Conservation (phyloP, 2,329 filamentous ascomycete genomes). For the Harringtonia aguacate region DNA sequence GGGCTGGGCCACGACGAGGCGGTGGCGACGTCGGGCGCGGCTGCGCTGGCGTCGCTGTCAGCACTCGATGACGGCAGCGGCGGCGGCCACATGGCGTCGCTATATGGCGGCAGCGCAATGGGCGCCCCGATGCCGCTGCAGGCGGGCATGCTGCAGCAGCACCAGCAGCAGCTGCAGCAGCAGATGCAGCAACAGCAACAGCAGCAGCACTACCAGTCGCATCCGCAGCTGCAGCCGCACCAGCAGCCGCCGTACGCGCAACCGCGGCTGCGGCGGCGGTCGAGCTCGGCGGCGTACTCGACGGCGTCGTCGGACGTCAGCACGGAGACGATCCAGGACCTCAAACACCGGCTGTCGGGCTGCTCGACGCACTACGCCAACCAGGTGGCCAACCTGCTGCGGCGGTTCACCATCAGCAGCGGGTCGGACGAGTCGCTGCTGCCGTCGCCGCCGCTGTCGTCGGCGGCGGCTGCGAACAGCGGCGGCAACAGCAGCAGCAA, state of each 20-base stretch:
- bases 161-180: constrained; percentile 2
- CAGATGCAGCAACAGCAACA: no score
- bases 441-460: background rate
- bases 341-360: constrained; percentile 24
- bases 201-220: no score
- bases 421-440: constrained; percentile 9
- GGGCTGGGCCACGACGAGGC: background rate
- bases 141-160: no score
- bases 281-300: constrained; percentile 10
- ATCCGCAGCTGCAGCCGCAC: no score
- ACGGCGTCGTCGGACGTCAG: constrained; percentile 13
- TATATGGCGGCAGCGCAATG: no score
- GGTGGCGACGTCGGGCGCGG: no score
- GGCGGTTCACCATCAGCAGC: constrained; percentile 15
- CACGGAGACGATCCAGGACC: constrained; percentile 17
- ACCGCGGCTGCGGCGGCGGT: constrained; percentile 8
- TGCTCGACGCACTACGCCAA: constrained; percentile 18
- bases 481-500: no score
- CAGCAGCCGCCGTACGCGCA: background rate
- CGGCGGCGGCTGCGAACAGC: no score
- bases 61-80: no score
- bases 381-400: constrained; percentile 15
- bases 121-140: no score
- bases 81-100: background rate
- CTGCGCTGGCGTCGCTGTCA: no score